A percentile compares a stretch with the other conserved stretches of the same genome.
These are phyloP conservation scores for Barnettozyma sucrosica DNA, from an alignment of 805 yeast genomes.

Conservation along the genomic window DNA sequence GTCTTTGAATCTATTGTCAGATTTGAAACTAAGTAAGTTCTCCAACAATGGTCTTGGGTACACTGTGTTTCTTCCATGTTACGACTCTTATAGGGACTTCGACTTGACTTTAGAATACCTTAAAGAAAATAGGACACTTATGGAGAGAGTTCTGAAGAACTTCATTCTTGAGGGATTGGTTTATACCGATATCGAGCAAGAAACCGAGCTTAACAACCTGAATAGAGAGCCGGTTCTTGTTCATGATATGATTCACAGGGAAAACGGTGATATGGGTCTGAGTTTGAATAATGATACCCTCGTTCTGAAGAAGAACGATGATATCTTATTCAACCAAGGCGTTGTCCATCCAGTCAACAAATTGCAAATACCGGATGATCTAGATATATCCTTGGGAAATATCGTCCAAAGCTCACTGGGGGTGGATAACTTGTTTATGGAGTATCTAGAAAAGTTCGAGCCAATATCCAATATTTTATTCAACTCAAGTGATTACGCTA, in stretches of 20 bases:
- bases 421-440: slow-evolving; percentile 35
- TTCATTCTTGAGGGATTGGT: slow-evolving; percentile 56
- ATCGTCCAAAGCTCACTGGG: slow-evolving; percentile 48
- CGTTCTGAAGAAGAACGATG: slow-evolving; percentile 37
- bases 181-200: slow-evolving; percentile 54
- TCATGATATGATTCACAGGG: slow-evolving; percentile 1
- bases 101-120: slow-evolving; percentile 59
- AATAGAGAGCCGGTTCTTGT: slow-evolving; percentile 24
- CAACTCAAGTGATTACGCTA: slow-evolving; percentile 40
- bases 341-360: slow-evolving; percentile 67
- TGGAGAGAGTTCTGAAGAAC: slow-evolving; percentile 50
- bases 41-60: slow-evolving; percentile 56
- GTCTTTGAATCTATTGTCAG: slow-evolving; percentile 52
- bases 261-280: slow-evolving; percentile 18
- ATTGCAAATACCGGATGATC: slow-evolving; percentile 49
- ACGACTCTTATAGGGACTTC: slow-evolving; percentile 60
- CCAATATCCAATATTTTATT: slow-evolving; percentile 39
- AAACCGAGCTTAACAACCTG: slow-evolving; percentile 25
- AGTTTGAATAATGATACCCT: slow-evolving; percentile 22
- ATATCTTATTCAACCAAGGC: slow-evolving; percentile 76
- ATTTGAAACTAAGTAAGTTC: slow-evolving; percentile 46
- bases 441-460: slow-evolving; percentile 39
- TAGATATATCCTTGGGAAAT: slow-evolving; percentile 49
- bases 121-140: slow-evolving; percentile 42
- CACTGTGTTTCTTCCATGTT: slow-evolving; percentile 74